These are phyloP conservation scores for Teratosphaeria pseudoeucalypti DNA, from an alignment of 2,329 filamentous ascomycete genomes.

Conservation along the genomic window DNA sequence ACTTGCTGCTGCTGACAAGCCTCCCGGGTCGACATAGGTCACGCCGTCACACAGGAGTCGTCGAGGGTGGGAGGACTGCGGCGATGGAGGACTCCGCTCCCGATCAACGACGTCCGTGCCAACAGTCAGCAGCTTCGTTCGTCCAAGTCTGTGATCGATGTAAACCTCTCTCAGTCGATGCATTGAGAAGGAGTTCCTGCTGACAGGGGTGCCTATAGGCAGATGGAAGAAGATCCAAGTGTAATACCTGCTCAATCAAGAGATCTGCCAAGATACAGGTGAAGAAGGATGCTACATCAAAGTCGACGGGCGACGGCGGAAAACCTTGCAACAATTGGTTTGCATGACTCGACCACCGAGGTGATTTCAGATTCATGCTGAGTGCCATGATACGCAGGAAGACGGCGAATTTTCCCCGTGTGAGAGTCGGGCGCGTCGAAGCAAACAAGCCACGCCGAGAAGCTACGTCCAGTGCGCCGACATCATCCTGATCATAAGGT, in stretches of 20 bases:
- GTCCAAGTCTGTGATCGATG: constrained; percentile 2
- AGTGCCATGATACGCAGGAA: background rate
- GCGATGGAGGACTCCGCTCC: background rate
- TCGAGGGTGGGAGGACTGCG: background rate
- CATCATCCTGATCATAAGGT: background rate
- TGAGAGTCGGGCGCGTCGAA: constrained; percentile 3
- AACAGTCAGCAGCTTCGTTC: constrained; percentile 23
- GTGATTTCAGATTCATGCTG: background rate
- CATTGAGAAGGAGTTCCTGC: background rate
- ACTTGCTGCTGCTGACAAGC: no score
- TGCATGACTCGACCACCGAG: background rate
- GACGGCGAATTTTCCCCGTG: constrained; percentile 3
- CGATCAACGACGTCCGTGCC: background rate
- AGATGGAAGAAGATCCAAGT: constrained; percentile 3
- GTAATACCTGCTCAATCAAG: background rate
- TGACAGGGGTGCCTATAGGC: background rate
- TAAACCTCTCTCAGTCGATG: background rate
- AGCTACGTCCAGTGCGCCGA: constrained; percentile 3
- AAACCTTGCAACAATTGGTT: constrained; percentile 2
- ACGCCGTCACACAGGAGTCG: background rate
- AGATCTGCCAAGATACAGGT: no score
- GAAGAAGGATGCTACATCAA: background rate
- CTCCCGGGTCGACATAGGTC: background rate
- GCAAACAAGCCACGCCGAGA: constrained; percentile 3
- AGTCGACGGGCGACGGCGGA: background rate